Conservation (phyloP, 2,329 filamentous ascomycete species). For the Colletotrichum navitas region DNA sequence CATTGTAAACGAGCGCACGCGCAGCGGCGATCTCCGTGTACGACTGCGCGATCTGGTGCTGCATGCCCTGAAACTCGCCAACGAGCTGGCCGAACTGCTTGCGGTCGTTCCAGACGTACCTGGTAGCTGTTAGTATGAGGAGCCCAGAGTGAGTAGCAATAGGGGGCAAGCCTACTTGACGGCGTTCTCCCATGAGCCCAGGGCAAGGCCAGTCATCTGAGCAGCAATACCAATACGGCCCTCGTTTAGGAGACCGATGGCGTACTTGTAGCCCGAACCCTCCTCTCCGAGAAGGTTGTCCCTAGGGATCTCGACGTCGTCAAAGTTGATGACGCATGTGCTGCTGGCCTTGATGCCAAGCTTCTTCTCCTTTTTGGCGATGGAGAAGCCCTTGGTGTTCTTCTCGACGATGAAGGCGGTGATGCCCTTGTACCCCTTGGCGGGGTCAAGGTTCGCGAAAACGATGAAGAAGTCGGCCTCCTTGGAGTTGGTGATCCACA, state of each 20-base stretch:
- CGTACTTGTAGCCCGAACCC: conserved; percentile 97
- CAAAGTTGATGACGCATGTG: conserved; percentile 97
- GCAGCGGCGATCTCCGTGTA: conserved; percentile 95
- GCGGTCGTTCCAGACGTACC: conserved; percentile 98
- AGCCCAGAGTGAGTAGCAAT: background rate
- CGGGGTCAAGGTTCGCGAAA: conserved; percentile 93
- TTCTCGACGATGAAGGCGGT: conserved; percentile 97
- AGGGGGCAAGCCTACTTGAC: conserved; percentile 67
- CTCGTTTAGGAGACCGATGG: conserved; percentile 93
- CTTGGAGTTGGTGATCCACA: conserved; percentile 99
- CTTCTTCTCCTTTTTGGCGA: conserved; percentile 99
- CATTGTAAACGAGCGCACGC: conserved; percentile 93
- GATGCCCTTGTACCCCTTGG: conserved; percentile 96
- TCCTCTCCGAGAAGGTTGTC: conserved; percentile 89
- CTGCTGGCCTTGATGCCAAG: conserved; percentile 95
- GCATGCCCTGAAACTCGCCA: conserved; percentile 99
- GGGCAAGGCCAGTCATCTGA: conserved; percentile 96
- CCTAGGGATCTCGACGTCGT: conserved; percentile 91
- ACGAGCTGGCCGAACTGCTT: conserved; percentile 95
- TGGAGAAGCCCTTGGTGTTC: conserved; percentile 86
- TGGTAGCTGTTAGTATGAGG: conserved; percentile 46
- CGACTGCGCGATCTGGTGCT: conserved; percentile 96
- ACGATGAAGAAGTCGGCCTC: conserved; percentile 97
- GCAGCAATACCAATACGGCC: conserved; percentile 97
- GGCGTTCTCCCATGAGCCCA: conserved; percentile 96